These are phyloP conservation scores for Scheffersomyces insectosa DNA, from an alignment of 1,139 yeast species.

Conservation along the genomic window DNA sequence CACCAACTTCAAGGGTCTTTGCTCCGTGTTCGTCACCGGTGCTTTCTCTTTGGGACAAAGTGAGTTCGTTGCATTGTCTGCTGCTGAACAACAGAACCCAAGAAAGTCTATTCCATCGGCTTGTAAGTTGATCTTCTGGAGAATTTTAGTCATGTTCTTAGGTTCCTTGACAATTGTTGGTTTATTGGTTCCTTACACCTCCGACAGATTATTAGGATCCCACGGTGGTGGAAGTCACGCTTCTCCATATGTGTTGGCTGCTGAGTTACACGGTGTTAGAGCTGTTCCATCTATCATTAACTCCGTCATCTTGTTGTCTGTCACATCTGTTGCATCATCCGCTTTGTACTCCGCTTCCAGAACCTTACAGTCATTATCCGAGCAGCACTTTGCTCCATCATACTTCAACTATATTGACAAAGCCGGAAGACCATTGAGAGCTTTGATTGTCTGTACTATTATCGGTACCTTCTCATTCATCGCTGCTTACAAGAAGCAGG, in stretches of 20 bases:
- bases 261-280: constrained; percentile 38
- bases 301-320: constrained; percentile 45
- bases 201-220: constrained; percentile 41
- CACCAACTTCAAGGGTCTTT: constrained; percentile 38
- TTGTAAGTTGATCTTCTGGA: constrained; percentile 42
- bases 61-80: constrained; percentile 43
- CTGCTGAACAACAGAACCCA: constrained; percentile 45
- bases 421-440: constrained; percentile 45
- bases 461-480: constrained; percentile 32
- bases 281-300: constrained; percentile 45
- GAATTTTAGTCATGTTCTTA: constrained; percentile 39
- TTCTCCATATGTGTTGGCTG: constrained; percentile 49
- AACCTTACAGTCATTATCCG: constrained; percentile 44
- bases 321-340: constrained; percentile 47
- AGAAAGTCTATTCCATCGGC: constrained; percentile 42
- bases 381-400: constrained; percentile 44
- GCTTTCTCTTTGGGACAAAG: constrained; percentile 47
- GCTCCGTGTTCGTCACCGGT: constrained; percentile 42
- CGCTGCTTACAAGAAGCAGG: constrained; percentile 43
- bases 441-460: constrained; percentile 33
- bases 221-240: constrained; percentile 38
- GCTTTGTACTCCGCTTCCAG: constrained; percentile 47
- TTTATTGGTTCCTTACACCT: constrained; percentile 42
- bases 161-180: constrained; percentile 45
- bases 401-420: constrained; percentile 45